These are phyloP conservation scores for Colletotrichum godetiae DNA, from an alignment of 2,329 filamentous ascomycete genomes.

Conservation along the genomic window DNA sequence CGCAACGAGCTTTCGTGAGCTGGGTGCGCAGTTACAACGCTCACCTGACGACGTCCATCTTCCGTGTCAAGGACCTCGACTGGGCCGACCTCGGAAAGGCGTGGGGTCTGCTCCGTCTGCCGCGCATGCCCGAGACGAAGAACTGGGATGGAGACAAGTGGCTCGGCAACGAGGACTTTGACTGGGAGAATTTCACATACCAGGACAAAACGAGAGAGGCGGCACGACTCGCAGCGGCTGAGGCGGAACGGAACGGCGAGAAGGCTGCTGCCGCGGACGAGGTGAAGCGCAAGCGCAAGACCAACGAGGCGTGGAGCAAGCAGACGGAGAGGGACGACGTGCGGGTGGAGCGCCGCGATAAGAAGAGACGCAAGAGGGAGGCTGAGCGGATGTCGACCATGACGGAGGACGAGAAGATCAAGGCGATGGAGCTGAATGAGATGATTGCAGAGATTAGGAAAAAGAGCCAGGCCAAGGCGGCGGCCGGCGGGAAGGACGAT, in stretches of 20 bases:
- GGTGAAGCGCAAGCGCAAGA: slow-evolving; percentile 67
- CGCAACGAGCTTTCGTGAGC: slow-evolving; percentile 90
- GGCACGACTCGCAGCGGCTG: slow-evolving; percentile 68
- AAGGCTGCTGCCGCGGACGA: slow-evolving; percentile 47
- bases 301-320: slow-evolving; percentile 78
- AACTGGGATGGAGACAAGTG: slow-evolving; percentile 76
- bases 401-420: slow-evolving; percentile 76
- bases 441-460: slow-evolving; percentile 73
- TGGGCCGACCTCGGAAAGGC: slow-evolving; percentile 85
- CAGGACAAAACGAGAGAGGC: slow-evolving; percentile 79
- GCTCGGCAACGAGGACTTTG: slow-evolving; percentile 67
- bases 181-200: slow-evolving; percentile 77
- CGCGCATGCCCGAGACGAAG: slow-evolving; percentile 92
- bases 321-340: slow-evolving; percentile 75
- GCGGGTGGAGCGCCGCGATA: slow-evolving; percentile 71
- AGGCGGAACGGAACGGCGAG: slow-evolving; percentile 56
- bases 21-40: slow-evolving; percentile 94
- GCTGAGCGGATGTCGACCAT: slow-evolving; percentile 71
- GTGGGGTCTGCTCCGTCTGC: slow-evolving; percentile 88
- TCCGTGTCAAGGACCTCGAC: slow-evolving; percentile 82
- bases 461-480: slow-evolving; percentile 61
- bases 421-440: slow-evolving; percentile 71
- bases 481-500: slow-evolving; percentile 48
- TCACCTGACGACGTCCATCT: slow-evolving; percentile 92
- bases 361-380: slow-evolving; percentile 72